Percentiles rank a stretch among this genome's conserved stretches.
phyloP scores from a whole-genome alignment of 1,139 yeast species.

The Spencermartinsiella ligniputridi region DNA sequence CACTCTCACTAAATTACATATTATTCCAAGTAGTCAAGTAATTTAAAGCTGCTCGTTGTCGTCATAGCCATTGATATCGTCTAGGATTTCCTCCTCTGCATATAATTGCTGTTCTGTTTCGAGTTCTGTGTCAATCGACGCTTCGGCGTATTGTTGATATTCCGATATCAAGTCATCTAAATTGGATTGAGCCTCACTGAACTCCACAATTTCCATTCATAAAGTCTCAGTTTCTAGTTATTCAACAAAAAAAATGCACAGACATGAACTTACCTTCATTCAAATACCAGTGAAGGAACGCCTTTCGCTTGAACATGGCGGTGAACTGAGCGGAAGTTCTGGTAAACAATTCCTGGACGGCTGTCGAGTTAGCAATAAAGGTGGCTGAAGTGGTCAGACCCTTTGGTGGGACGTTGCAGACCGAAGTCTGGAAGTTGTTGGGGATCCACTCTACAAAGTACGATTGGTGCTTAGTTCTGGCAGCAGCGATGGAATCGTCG shows the following conservation, averaged over 20 bases:
- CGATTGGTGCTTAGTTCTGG: constrained; percentile 35
- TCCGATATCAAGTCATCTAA: constrained; percentile 40
- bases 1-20: background rate
- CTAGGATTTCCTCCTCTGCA: constrained; percentile 14
- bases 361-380: constrained; percentile 43
- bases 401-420: constrained; percentile 42
- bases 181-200: constrained; percentile 43
- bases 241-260: too few relatives aligned
- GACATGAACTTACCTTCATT: too few relatives aligned
- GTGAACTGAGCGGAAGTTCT: constrained; percentile 40
- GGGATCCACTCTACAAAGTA: constrained; percentile 44
- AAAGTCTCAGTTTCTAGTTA: too few relatives aligned
- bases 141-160: constrained; percentile 44
- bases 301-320: constrained; percentile 42
- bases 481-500: constrained; percentile 38
- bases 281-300: constrained; percentile 45
- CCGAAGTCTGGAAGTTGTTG: constrained; percentile 40
- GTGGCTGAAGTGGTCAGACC: constrained; percentile 41
- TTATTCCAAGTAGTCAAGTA: too few relatives aligned
- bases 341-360: constrained; percentile 42
- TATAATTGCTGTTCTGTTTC: constrained; percentile 20
- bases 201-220: constrained; percentile 46
- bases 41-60: constrained; percentile 11
- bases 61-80: constrained; percentile 11
- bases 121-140: constrained; percentile 37